phyloP scores from a whole-genome alignment of 495 filamentous ascomycete genomes.

The Penicillium paxilli region DNA sequence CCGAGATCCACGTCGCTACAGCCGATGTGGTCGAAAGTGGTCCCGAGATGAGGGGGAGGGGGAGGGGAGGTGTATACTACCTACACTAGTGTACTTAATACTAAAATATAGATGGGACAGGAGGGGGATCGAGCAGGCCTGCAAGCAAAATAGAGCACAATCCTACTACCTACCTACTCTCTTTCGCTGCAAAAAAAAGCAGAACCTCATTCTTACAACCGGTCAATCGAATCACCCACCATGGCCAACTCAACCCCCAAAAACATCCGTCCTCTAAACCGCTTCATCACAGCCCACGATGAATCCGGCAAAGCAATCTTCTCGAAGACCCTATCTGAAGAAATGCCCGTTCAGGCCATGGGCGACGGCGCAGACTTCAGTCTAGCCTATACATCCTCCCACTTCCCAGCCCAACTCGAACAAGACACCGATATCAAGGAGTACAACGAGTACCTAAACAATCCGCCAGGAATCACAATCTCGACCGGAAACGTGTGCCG shows the following conservation, averaged over 20 bases:
- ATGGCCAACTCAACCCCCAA: constrained; percentile 19
- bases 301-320: constrained; percentile 33
- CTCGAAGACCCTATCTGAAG: constrained; percentile 21
- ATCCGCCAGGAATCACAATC: constrained; percentile 47
- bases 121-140: no score
- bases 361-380: constrained; percentile 28
- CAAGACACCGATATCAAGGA: constrained; percentile 45
- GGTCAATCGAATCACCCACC: constrained; percentile 3
- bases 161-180: not conserved
- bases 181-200: not conserved
- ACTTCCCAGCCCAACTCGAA: constrained; percentile 53
- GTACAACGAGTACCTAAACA: constrained; percentile 35
- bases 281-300: constrained; percentile 44
- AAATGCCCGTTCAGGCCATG: constrained; percentile 24
- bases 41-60: constrained; percentile 11
- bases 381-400: constrained; percentile 51
- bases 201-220: not conserved
- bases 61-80: not conserved
- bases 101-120: no score
- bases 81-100: not conserved
- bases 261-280: constrained; percentile 35
- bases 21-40: constrained; percentile 35
- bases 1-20: constrained; percentile 8
- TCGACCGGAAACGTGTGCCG: constrained; percentile 49
- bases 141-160: no score